Conservation (phyloP, 2,329 filamentous ascomycete genomes). For the Pseudocercospora cruenta region DNA sequence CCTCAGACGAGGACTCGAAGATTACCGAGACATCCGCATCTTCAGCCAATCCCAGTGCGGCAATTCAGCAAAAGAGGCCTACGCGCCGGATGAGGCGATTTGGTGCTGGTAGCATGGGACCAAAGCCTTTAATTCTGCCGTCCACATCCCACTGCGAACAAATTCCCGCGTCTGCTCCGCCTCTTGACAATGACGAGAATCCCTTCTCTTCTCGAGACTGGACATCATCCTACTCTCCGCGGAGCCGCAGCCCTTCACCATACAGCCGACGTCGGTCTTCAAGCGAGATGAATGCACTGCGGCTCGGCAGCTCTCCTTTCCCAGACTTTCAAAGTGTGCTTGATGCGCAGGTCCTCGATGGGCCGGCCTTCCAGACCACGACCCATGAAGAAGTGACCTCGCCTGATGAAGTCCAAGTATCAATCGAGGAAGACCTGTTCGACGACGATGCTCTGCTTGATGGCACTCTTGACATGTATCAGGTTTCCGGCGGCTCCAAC, state of each 20-base stretch:
- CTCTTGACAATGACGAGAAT: constrained; percentile 28
- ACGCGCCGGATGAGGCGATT: constrained; percentile 41
- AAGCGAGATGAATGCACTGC: not conserved
- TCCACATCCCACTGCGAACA: constrained; percentile 35
- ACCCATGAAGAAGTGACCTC: not conserved
- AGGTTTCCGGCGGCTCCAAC: not conserved
- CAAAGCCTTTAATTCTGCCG: constrained; percentile 41
- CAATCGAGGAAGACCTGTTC: not conserved
- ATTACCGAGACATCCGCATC: constrained; percentile 17
- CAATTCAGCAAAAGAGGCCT: constrained; percentile 23
- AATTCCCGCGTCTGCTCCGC: constrained; percentile 34
- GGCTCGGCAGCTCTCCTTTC: constrained; percentile 10
- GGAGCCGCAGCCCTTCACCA: not conserved
- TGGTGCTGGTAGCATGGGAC: constrained; percentile 38
- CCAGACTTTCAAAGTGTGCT: constrained; percentile 10
- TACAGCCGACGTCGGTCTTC: constrained; percentile 4
- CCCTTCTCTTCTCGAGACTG: constrained; percentile 1
- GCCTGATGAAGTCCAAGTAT: not conserved
- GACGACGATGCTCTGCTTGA: constrained; percentile 14
- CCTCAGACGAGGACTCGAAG: constrained; percentile 22
- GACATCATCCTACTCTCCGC: not conserved
- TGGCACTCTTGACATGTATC: constrained; percentile 5
- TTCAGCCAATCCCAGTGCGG: constrained; percentile 8
- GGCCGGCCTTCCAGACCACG: not conserved
- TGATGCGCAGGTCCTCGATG: not conserved